Evolutionary conservation across 345 rosid genomes (phyloP), one percentile per base, ranked within the genome.

Genomic region (Citrus inodora): DNA sequence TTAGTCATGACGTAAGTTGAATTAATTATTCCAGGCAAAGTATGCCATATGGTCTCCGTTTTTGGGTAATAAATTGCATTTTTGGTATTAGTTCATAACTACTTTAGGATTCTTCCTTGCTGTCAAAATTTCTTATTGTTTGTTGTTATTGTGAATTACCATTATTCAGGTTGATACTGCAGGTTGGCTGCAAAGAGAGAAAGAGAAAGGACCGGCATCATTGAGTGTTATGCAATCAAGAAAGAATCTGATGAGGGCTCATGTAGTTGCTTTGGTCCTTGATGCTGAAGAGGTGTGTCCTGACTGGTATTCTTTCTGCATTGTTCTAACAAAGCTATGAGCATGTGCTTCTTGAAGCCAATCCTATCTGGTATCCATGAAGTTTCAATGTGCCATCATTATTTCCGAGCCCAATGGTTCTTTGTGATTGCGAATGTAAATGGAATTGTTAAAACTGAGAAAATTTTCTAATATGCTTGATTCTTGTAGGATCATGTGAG

Each of bases 211-310:
- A 79, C 97, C 98, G 33, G 86, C 95, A 48, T 96, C 98, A 59
- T 83, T 96, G 85, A 92, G 99, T 80, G 78, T 96, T 17, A 82
- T 96, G 93, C 99, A 96, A 80, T 96, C 99, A 24, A 91, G 97
- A 86, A 94, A 91, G 88, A 94, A 87, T 87, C 88, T 94, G 79
- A 88, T 94, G 97, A 93, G 99, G 71, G 98, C 99, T 70, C 98
- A 96, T 86, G 86, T 94, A 53, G 84, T 94, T 76, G 99, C 95
- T 69, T 84, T 96, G 74, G 98, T 96, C 79, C 98, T 96, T 19
- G 91, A 96, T 87, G 97, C 97, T n/a, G 94, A 89, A 84, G 98
- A 94, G 97, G 97, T 95, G 65, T 79, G 86, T 78, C 68, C 53
- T 56, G 62, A 35, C 53, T 42, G 62, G 4, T 67, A 62, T 56